Evolutionary conservation across 2,329 filamentous ascomycete species (phyloP).

Genomic region (Capronia epimyces): DNA sequence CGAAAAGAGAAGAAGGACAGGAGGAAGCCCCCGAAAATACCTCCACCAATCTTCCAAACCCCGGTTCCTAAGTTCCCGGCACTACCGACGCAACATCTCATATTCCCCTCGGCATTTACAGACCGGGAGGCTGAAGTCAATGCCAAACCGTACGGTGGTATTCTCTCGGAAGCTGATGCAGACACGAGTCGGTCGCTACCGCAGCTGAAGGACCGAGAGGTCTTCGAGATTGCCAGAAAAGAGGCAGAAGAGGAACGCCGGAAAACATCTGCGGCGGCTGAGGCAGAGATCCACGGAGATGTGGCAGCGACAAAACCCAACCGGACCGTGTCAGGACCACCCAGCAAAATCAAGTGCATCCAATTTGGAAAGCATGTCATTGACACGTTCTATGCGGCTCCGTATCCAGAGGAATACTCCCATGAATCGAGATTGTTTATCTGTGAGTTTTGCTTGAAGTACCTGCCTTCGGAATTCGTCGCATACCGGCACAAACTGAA

Average conservation of each 20-base stretch:
- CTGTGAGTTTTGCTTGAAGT: conserved; percentile 98
- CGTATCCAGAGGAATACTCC: conserved; percentile 97
- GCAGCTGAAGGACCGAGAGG: conserved; percentile 68
- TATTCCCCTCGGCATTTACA: conserved; percentile 62
- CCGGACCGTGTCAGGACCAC: conserved; percentile 73
- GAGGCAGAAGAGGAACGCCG: conserved; percentile 92
- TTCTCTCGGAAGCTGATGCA: conserved; percentile 79
- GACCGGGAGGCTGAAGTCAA: conserved; percentile 84
- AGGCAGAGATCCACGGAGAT: conserved; percentile 59
- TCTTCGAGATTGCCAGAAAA: conserved; percentile 83
- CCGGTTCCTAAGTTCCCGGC: conserved; percentile 36
- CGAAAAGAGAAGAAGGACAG: conserved; percentile 42
- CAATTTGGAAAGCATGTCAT: conserved; percentile 98
- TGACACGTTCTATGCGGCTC: conserved; percentile 97
- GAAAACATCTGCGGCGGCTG: conserved; percentile 40
- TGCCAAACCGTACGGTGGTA: conserved; percentile 91
- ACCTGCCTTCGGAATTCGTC: conserved; percentile 98
- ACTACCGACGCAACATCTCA: conserved; percentile 27
- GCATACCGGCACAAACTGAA: conserved; percentile 97
- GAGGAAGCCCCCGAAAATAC: conserved; percentile 36
- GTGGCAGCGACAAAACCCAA: conserved; percentile 58
- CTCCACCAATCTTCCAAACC: conserved; percentile 45
- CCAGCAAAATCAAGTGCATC: conserved; percentile 97
- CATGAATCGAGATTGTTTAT: conserved; percentile 96
- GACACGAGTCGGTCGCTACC: conserved; percentile 88